Base-by-base conservation (phyloP, 2,329 filamentous ascomycete genomes). In the Pyricularia pennisetigena region DNA sequence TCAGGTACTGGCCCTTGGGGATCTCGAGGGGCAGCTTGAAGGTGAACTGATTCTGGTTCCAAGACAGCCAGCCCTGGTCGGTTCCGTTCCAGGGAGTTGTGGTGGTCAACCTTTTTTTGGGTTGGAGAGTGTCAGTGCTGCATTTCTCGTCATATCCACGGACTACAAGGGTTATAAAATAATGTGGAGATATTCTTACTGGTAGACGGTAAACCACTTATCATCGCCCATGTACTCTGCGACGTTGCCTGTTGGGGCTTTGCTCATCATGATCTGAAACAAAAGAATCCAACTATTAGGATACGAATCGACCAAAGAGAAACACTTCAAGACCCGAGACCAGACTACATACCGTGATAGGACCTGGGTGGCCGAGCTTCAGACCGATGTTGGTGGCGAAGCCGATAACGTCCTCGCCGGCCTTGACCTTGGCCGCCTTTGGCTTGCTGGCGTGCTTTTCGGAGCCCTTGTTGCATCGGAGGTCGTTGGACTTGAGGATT, bases 401-500 rank as follows among this genome's bases (percentile, higher is more conserved):
- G 62, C 69, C 68, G 35, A 74, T 68, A 29, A 23, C 67, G 49
- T 73, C 72, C 23, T 54, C 49, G 41, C 74, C 74, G 41, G 73
- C 74, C 16, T 64, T 71, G 20, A 75, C 71, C 41, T 69, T 59
- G 29, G 69, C 69, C 16, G 70, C 71, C 69, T 74, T 70, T 59
- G 73, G 72, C 26, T 75, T 32, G 57, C 70, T 72, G 65, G 68
- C 68, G 54, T 69, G 69, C 61, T 68, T 63, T 69, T 73, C 74
- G 67, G 72, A 74, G 41, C 74, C 74, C 69, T 75, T 71, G 70
- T 76, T 76, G 72, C 74, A 75, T 54, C 73, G 71, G 61, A 73
- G 71, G 67, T 76, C 74, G 66, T 74, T 74, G 64, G 32, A 49
- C 10, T 32, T n/a, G 7, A 65, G 64, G 72, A 75, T 74, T 1